phyloP scores from a whole-genome alignment of 1,284 basidiomycete genomes.

The Heterobasidion parviporum region DNA sequence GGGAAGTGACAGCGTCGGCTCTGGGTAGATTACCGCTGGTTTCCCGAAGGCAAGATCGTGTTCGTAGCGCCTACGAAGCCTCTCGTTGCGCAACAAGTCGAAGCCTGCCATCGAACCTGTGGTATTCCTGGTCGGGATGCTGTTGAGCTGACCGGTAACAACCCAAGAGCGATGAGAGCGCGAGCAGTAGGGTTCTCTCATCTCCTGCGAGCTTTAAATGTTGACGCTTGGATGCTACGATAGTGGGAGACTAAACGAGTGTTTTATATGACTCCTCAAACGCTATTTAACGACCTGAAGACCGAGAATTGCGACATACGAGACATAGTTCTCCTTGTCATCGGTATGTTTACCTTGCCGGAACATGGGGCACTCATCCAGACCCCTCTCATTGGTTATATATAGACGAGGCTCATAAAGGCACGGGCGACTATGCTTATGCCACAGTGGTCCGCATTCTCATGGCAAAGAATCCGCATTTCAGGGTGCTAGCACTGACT shows the following conservation, averaged over 20 bases:
- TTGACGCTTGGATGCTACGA: neutral
- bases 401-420: constrained; percentile 92
- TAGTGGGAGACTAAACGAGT: constrained; percentile 85
- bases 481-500: constrained; percentile 88
- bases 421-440: constrained; percentile 91
- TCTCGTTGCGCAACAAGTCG: constrained; percentile 90
- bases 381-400: neutral
- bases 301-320: constrained; percentile 69
- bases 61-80: constrained; percentile 97
- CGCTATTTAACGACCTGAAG: constrained; percentile 82
- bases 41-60: constrained; percentile 87
- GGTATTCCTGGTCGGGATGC: constrained; percentile 89
- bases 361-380: constrained; percentile 1
- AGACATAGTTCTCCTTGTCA: constrained; percentile 77
- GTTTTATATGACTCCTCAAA: constrained; percentile 98
- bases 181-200: constrained; percentile 43
- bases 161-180: constrained; percentile 40
- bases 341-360: constrained; percentile 38
- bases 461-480: constrained; percentile 91
- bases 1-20: neutral
- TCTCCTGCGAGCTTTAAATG: neutral
- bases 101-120: constrained; percentile 89
- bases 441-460: constrained; percentile 84
- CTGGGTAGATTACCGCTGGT: constrained; percentile 80
- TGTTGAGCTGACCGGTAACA: constrained; percentile 81